Conservation (phyloP, 768 basidiomycete species). For the Galerina sulciceps region DNA sequence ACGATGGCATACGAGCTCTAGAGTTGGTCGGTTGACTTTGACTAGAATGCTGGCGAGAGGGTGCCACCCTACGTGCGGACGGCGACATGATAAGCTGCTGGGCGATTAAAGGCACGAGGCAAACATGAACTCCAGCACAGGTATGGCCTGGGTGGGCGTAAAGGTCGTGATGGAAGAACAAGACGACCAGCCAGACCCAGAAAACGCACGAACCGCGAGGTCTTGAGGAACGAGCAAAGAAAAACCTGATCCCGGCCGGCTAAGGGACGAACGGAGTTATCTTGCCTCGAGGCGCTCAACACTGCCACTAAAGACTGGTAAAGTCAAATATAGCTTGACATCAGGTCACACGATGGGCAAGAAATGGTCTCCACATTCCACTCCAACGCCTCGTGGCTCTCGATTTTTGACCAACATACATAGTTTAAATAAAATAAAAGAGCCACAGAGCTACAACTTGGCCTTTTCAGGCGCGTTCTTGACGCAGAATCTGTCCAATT, state of each 20-base stretch:
- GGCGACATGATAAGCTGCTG: constrained; percentile 48
- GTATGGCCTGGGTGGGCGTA: constrained; percentile 8
- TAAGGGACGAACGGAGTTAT: constrained; percentile 22
- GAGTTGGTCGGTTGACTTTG: constrained; percentile 30
- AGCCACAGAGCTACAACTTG: background rate
- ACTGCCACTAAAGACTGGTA: constrained; percentile 27
- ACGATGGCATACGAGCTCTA: constrained; percentile 59
- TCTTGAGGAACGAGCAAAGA: constrained; percentile 17
- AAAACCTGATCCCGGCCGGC: constrained; percentile 21
- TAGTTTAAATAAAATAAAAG: background rate
- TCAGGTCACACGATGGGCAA: constrained; percentile 16
- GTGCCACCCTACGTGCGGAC: constrained; percentile 26
- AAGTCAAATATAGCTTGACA: constrained; percentile 7
- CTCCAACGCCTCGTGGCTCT: constrained; percentile 19
- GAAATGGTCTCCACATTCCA: constrained; percentile 6
- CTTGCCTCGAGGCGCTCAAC: constrained; percentile 34
- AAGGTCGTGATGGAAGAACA: constrained; percentile 19
- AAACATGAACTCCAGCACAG: constrained; percentile 31
- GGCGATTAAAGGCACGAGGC: constrained; percentile 49
- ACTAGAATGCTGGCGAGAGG: constrained; percentile 32
- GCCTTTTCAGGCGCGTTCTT: constrained; percentile 39
- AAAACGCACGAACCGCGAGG: constrained; percentile 28
- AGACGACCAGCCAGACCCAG: constrained; percentile 12
- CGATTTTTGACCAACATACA: constrained; percentile 5
- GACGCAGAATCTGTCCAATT: constrained; percentile 54